A percentile compares a stretch with the other conserved stretches of the same genome.
Conservation (phyloP, 192 early-diverging fungal species). For the Mortierella claussenii region DNA sequence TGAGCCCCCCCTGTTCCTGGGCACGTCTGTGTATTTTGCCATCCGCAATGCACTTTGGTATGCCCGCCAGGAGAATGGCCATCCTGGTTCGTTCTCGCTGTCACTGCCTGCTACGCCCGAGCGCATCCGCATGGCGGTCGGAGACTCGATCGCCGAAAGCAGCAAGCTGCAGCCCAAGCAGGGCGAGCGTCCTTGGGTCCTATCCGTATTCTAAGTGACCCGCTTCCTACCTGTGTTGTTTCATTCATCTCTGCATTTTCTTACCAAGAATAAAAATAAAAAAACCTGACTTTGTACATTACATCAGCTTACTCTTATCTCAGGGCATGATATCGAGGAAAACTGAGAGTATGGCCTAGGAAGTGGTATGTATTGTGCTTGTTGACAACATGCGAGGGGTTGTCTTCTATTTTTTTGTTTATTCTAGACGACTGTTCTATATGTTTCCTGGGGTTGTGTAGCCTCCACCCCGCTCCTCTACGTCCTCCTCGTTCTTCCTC, state of each 20-base stretch:
- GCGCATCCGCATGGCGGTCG: slow-evolving; percentile 75
- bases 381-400: too few relatives aligned
- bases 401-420: too few relatives aligned
- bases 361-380: too few relatives aligned
- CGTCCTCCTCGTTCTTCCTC: too few relatives aligned
- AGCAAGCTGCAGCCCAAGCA: slow-evolving; percentile 52
- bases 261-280: too few relatives aligned
- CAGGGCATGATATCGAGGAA: too few relatives aligned
- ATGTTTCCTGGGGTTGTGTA: too few relatives aligned
- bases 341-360: too few relatives aligned
- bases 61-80: slow-evolving; percentile 66
- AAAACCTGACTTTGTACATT: too few relatives aligned
- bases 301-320: too few relatives aligned
- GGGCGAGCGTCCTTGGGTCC: slow-evolving; percentile 53
- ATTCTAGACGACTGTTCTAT: too few relatives aligned
- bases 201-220: slow-evolving; percentile 51
- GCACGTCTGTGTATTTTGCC: slow-evolving; percentile 80
- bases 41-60: slow-evolving; percentile 81
- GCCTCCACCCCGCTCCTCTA: too few relatives aligned
- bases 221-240: neutral
- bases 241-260: neutral
- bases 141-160: slow-evolving; percentile 66
- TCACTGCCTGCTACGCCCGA: slow-evolving; percentile 85
- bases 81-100: slow-evolving; percentile 65
- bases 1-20: slow-evolving; percentile 89